These are phyloP conservation scores for Raffaelea arxii DNA, from an alignment of 2,329 filamentous ascomycete species.

Conservation along the genomic window DNA sequence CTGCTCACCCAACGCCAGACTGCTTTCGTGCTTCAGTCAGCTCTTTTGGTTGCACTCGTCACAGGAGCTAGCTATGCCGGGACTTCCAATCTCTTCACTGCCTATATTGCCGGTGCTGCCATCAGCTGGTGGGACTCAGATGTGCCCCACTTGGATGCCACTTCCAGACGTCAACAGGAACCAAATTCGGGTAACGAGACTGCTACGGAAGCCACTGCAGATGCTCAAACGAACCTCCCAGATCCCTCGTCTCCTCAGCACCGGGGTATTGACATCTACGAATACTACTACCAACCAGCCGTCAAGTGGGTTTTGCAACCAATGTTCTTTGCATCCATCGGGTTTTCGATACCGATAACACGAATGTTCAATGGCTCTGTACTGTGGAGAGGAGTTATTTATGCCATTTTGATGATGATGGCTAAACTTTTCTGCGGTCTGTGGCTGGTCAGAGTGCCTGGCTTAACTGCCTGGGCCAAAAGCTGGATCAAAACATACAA, in stretches of 20 bases:
- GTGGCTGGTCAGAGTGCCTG: constrained; percentile 27
- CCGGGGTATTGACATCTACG: constrained; percentile 19
- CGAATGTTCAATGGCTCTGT: constrained; percentile 54
- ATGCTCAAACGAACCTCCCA: neutral
- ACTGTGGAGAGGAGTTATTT: constrained; percentile 66
- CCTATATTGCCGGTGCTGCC: constrained; percentile 50
- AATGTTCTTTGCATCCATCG: constrained; percentile 67
- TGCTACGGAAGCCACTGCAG: neutral
- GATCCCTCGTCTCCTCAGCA: neutral
- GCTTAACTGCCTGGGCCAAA: neutral
- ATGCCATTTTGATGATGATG: constrained; percentile 59
- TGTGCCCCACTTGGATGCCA: constrained; percentile 14
- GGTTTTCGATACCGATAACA: constrained; percentile 68
- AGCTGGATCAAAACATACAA: too few species aligned
- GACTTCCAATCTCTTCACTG: constrained; percentile 52
- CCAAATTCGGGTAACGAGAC: too few species aligned
- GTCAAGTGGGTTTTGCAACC: constrained; percentile 50
- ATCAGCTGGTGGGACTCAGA: constrained; percentile 50
- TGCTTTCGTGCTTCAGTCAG: constrained; percentile 36
- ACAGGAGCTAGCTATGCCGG: constrained; percentile 47
- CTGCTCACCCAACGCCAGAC: constrained; percentile 22
- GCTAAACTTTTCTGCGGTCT: constrained; percentile 50
- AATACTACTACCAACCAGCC: constrained; percentile 27
- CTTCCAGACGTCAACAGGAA: neutral
- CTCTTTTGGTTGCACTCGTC: constrained; percentile 38